These are phyloP conservation scores for Turnera subulata DNA, from an alignment of 345 rosid species.

Conservation along the genomic window DNA sequence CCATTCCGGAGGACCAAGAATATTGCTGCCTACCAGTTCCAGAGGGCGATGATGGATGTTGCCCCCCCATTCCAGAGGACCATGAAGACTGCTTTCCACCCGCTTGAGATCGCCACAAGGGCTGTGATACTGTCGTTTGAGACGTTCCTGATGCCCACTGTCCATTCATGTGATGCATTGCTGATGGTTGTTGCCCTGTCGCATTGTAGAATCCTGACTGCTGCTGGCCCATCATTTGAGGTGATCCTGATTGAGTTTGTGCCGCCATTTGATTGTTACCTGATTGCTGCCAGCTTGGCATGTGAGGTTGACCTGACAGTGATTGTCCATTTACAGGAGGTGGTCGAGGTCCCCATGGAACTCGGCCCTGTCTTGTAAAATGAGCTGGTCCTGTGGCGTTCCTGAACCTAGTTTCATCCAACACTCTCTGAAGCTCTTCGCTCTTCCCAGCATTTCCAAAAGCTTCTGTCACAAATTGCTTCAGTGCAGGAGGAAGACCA, in stretches of 20 bases:
- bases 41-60: slow-evolving; percentile 7
- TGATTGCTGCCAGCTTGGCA: slow-evolving; percentile 5
- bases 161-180: neutral
- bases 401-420: slow-evolving; percentile 49
- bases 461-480: slow-evolving; percentile 40
- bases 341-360: slow-evolving; percentile 8
- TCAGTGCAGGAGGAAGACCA: slow-evolving; percentile 60
- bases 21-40: slow-evolving; percentile 1
- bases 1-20: slow-evolving; percentile 3
- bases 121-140: slow-evolving; percentile 6
- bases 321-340: slow-evolving; percentile 11
- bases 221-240: slow-evolving; percentile 21
- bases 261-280: slow-evolving; percentile 11
- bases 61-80: slow-evolving; percentile 16
- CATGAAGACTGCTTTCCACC: slow-evolving; percentile 12
- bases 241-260: slow-evolving; percentile 7
- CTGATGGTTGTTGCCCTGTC: slow-evolving; percentile 5
- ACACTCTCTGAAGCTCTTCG: slow-evolving; percentile 61
- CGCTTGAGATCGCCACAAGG: slow-evolving; percentile 6
- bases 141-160: slow-evolving; percentile 23
- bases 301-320: slow-evolving; percentile 4
- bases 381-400: slow-evolving; percentile 10
- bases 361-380: slow-evolving; percentile 11
- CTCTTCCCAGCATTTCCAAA: slow-evolving; percentile 54
- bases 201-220: slow-evolving; percentile 4